Percentiles rank a stretch among this genome's conserved stretches.
Evolutionary conservation across 139 green algal species (phyloP).

Genomic region (Volvox reticuliferus): DNA sequence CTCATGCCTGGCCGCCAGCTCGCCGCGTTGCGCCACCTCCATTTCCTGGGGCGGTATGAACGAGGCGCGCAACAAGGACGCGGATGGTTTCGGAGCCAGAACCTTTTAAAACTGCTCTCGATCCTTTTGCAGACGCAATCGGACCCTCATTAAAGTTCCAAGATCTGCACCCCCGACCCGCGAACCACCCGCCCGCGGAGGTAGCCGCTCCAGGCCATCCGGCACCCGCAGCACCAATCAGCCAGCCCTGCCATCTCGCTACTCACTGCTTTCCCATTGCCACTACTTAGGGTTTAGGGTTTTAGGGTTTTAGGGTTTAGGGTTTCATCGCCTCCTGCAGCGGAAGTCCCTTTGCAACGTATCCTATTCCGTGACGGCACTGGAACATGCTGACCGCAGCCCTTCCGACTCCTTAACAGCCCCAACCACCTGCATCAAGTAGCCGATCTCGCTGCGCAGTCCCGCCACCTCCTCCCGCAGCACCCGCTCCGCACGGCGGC

Average conservation of each 20-base stretch:
- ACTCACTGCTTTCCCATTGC: too few relatives aligned
- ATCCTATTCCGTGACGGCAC: too few relatives aligned
- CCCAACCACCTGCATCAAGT: neutral
- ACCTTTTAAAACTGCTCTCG: neutral
- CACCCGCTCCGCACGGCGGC: neutral
- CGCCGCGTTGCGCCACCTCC: neutral
- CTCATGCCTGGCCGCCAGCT: constrained; percentile 7
- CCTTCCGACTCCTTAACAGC: neutral
- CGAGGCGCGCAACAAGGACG: neutral
- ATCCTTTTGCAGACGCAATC: neutral
- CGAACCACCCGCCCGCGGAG: neutral
- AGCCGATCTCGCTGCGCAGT: constrained; percentile 2
- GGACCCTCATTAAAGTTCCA: neutral
- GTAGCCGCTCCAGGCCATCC: too few relatives aligned
- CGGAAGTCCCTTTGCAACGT: too few relatives aligned
- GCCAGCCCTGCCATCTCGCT: too few relatives aligned
- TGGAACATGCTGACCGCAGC: neutral
- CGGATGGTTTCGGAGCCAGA: neutral
- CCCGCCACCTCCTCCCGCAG: constrained; percentile 8
- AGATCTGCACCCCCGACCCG: neutral
- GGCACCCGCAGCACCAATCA: too few relatives aligned
- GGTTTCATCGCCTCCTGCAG: too few relatives aligned
- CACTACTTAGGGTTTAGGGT: too few relatives aligned
- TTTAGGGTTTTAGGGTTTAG: too few relatives aligned
- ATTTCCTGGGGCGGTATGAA: neutral